These are phyloP conservation scores for Picea engelmannii DNA, from an alignment of 83 land plant species.

Conservation along the genomic window DNA sequence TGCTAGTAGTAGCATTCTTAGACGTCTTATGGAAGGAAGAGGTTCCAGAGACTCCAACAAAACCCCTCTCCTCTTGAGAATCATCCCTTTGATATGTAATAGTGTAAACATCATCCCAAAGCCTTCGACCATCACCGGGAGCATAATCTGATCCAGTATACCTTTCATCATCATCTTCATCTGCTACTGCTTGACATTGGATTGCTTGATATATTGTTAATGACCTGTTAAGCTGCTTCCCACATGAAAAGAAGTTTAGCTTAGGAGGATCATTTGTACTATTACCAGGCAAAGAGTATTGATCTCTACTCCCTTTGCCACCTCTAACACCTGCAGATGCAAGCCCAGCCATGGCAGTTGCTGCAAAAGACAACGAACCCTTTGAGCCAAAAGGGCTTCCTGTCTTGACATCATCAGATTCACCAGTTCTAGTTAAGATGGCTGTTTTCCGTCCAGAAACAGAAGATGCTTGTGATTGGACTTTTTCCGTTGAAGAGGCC, in stretches of 20 bases:
- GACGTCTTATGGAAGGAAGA: constrained; percentile 31
- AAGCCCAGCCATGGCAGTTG: constrained; percentile 96
- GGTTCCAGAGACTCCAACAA: constrained; percentile 36
- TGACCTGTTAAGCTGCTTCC: constrained; percentile 80
- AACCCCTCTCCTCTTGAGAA: constrained; percentile 37
- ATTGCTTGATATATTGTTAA: constrained; percentile 93
- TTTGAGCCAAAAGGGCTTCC: constrained; percentile 59
- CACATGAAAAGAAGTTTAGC: constrained; percentile 77
- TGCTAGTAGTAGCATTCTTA: constrained; percentile 40
- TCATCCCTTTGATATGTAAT: constrained; percentile 91
- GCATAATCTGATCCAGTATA: constrained; percentile 70
- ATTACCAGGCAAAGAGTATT: constrained; percentile 53
- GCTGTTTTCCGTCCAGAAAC: constrained; percentile 58
- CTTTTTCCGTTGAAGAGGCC: constrained; percentile 52
- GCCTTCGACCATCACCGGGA: constrained; percentile 80
- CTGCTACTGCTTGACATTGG: constrained; percentile 82
- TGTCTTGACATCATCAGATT: constrained; percentile 57
- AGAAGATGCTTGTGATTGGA: constrained; percentile 52
- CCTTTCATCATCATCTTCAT: constrained; percentile 95
- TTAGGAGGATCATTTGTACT: constrained; percentile 60
- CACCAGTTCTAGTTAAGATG: constrained; percentile 49
- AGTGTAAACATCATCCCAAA: constrained; percentile 94
- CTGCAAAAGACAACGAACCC: constrained; percentile 96
- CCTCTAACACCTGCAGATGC: constrained; percentile 75
- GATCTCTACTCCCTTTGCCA: constrained; percentile 59